Conservation (phyloP, 163 green algal genomes). For the Scenedesmus sp. region DNA sequence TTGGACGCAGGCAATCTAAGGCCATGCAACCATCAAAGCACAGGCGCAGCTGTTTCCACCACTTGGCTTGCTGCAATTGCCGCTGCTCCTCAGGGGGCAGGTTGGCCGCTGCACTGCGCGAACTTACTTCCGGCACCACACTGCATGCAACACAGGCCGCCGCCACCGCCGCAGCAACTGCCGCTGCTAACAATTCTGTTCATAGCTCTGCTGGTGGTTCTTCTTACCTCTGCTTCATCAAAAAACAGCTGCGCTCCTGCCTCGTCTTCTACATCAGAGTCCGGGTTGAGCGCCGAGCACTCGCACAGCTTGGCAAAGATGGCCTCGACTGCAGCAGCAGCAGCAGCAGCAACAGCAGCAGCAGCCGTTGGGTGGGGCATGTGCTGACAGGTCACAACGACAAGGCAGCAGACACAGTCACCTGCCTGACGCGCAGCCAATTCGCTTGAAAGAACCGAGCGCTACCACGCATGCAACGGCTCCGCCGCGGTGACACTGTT, state of each 20-base stretch:
- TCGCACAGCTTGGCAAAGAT: constrained; percentile 71
- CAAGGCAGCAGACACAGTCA: no score
- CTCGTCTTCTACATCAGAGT: constrained; percentile 60
- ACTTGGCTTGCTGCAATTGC: no score
- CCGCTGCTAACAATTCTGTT: background rate
- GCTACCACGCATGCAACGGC: no score
- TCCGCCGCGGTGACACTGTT: no score
- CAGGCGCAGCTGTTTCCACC: no score
- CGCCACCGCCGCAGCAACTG: background rate
- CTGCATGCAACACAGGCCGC: background rate
- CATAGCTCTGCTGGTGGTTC: background rate
- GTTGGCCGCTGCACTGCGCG: no score
- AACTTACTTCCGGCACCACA: no score
- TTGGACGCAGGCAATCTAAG: no score
- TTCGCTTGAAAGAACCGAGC: no score
- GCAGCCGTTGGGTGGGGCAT: background rate
- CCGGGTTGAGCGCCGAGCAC: constrained; percentile 69
- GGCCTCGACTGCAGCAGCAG: constrained; percentile 60
- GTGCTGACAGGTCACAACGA: background rate
- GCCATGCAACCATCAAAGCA: no score
- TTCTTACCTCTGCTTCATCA: constrained; percentile 63
- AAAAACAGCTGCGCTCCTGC: constrained; percentile 69
- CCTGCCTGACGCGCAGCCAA: no score
- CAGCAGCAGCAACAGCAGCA: constrained; percentile 1
- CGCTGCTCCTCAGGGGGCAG: no score